phyloP scores from a whole-genome alignment of 2,329 filamentous ascomycete species.

The Hypoxylon sp. region DNA sequence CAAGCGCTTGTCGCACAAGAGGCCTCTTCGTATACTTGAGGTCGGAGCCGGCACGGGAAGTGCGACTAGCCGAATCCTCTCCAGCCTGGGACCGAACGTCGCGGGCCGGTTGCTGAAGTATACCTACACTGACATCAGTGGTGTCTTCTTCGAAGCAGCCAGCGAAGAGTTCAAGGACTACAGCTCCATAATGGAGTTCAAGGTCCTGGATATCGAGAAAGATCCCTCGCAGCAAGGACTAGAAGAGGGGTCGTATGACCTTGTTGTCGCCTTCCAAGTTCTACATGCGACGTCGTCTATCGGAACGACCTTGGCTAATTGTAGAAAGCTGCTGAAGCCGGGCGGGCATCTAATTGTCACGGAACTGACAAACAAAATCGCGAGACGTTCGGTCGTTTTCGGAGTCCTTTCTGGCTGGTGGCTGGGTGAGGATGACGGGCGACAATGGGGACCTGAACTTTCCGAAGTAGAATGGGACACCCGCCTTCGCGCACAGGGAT shows the following conservation, averaged over 20 bases:
- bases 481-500: slow-evolving; percentile 49
- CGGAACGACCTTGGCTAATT: slow-evolving; percentile 49
- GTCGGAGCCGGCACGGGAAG: slow-evolving; percentile 62
- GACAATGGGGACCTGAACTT: slow-evolving; percentile 50
- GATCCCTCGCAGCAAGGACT: slow-evolving; percentile 51
- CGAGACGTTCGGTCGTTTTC: slow-evolving; percentile 52
- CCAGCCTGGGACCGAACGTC: slow-evolving; percentile 50
- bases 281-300: slow-evolving; percentile 53
- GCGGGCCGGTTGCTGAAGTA: slow-evolving; percentile 57
- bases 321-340: slow-evolving; percentile 51
- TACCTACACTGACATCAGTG: slow-evolving; percentile 63
- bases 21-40: slow-evolving; percentile 56
- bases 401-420: slow-evolving; percentile 56
- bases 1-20: slow-evolving; percentile 51
- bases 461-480: slow-evolving; percentile 51
- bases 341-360: slow-evolving; percentile 53
- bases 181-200: slow-evolving; percentile 52
- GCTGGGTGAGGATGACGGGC: slow-evolving; percentile 52
- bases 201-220: slow-evolving; percentile 52
- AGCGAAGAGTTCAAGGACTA: slow-evolving; percentile 52
- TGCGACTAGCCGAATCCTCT: slow-evolving; percentile 59
- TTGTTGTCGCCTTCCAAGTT: slow-evolving; percentile 55
- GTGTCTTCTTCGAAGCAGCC: slow-evolving; percentile 57
- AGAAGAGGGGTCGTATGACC: slow-evolving; percentile 52
- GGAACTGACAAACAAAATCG: slow-evolving; percentile 52